Conservation (phyloP, 805 yeast species). For the Ogataea thermomethanolica region DNA sequence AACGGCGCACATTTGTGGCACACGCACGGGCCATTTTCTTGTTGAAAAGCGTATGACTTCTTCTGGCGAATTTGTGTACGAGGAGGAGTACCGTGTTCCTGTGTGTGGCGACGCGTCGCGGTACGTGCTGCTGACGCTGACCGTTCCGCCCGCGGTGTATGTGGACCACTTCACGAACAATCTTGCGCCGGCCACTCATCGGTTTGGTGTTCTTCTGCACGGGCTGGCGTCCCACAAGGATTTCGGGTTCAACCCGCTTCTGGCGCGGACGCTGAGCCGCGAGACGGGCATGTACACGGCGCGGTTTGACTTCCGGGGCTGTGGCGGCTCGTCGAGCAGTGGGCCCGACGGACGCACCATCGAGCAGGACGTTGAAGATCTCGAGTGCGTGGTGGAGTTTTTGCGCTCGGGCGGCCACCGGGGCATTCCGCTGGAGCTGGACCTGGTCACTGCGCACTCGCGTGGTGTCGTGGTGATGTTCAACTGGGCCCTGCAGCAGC, state of each 20-base stretch:
- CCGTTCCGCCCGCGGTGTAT: slow-evolving; percentile 18
- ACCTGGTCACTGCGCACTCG: slow-evolving; percentile 71
- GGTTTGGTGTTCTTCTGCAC: slow-evolving; percentile 60
- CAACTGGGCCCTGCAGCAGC: slow-evolving; percentile 56
- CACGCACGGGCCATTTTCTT: neutral
- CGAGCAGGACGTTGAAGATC: slow-evolving; percentile 64
- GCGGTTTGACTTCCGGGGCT: slow-evolving; percentile 81
- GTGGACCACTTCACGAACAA: slow-evolving; percentile 12
- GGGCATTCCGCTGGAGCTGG: slow-evolving; percentile 43
- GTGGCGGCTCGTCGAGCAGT: slow-evolving; percentile 64
- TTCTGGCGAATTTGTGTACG: slow-evolving; percentile 1
- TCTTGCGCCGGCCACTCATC: slow-evolving; percentile 18
- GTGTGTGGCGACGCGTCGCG: slow-evolving; percentile 3
- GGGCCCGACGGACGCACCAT: slow-evolving; percentile 57
- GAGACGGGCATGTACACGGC: slow-evolving; percentile 61
- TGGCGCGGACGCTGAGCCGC: slow-evolving; percentile 59
- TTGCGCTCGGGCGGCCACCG: slow-evolving; percentile 25
- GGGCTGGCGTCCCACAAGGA: slow-evolving; percentile 85
- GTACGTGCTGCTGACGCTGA: slow-evolving; percentile 19
- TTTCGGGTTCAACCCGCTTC: slow-evolving; percentile 63
- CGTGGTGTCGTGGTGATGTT: slow-evolving; percentile 77
- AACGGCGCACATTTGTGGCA: neutral
- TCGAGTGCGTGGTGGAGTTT: slow-evolving; percentile 44
- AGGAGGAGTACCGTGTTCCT: slow-evolving; percentile 4
- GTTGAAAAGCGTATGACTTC: neutral